Conservation (phyloP, 345 rosid species). For the Acer negundo region DNA sequence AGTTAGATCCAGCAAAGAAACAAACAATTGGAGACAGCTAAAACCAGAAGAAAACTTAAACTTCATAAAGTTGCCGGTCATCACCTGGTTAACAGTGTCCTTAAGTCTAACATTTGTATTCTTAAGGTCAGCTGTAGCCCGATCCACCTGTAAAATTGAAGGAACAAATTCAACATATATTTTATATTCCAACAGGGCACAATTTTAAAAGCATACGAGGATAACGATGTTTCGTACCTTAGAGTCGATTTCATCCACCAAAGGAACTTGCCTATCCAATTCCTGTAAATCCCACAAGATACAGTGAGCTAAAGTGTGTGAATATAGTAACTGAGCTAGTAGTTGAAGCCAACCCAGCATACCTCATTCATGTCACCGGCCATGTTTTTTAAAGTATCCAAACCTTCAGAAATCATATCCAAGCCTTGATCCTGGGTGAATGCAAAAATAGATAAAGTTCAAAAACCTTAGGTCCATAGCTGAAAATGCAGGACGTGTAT, state of each 20-base stretch:
- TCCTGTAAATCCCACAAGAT: constrained; percentile 56
- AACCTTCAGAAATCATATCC: constrained; percentile 91
- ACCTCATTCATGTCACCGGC: constrained; percentile 99
- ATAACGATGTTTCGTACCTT: constrained; percentile 49
- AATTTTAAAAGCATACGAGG: constrained; percentile 16
- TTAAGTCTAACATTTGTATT: constrained; percentile 97
- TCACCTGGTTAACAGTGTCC: constrained; percentile 93
- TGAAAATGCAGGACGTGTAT: constrained; percentile 15
- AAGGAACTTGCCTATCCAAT: constrained; percentile 91
- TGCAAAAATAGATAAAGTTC: constrained; percentile 18
- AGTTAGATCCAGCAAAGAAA: constrained; percentile 29
- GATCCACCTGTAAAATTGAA: constrained; percentile 69
- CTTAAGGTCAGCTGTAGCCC: constrained; percentile 89
- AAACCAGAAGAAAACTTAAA: constrained; percentile 15
- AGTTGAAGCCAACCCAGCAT: constrained; percentile 20
- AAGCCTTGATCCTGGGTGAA: constrained; percentile 86
- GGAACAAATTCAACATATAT: constrained; percentile 15
- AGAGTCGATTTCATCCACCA: constrained; percentile 98
- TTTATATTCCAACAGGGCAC: constrained; percentile 5
- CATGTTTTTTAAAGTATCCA: constrained; percentile 95
- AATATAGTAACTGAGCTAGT: constrained; percentile 14
- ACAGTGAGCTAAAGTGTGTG: constrained; percentile 19
- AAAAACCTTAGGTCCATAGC: constrained; percentile 3
- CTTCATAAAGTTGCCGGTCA: constrained; percentile 16
- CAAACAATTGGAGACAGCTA: constrained; percentile 12